Conservation (phyloP, 352 stramenopile genomes). For the Pythium biforme region DNA sequence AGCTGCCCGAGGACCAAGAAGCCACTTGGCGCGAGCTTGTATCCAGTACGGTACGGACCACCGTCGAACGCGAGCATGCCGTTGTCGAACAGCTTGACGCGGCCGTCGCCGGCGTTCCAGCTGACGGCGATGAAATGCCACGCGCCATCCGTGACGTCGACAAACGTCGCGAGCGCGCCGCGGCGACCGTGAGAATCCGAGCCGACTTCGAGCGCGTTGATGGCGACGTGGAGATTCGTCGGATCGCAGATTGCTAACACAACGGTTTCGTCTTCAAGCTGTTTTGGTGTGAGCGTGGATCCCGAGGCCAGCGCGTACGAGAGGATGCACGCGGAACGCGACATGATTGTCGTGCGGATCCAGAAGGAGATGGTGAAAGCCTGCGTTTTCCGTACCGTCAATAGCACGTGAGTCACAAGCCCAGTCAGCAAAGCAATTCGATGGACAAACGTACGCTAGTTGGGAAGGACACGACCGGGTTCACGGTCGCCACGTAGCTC, state of each 20-base stretch:
- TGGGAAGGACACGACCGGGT: constrained; percentile 38
- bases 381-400: constrained; percentile 21
- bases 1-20: constrained; percentile 52
- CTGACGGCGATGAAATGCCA: constrained; percentile 69
- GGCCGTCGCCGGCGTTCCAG: constrained; percentile 58
- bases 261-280: constrained; percentile 14
- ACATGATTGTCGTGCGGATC: constrained; percentile 46
- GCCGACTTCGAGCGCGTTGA: constrained; percentile 37
- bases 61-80: constrained; percentile 68
- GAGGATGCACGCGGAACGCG: constrained; percentile 36
- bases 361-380: constrained; percentile 59
- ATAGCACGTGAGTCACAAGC: constrained; percentile 1
- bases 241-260: constrained; percentile 58
- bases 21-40: constrained; percentile 30
- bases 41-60: constrained; percentile 48
- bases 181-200: neutral
- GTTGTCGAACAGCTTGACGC: constrained; percentile 59
- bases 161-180: constrained; percentile 43
- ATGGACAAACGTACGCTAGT: constrained; percentile 29
- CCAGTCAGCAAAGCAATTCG: neutral
- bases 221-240: constrained; percentile 49
- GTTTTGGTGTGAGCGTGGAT: neutral
- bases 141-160: constrained; percentile 59
- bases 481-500: constrained; percentile 44
- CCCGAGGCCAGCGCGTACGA: constrained; percentile 36